Conservation (phyloP, 1,284 basidiomycete species). For the Cryptococcus hybrid region DNA sequence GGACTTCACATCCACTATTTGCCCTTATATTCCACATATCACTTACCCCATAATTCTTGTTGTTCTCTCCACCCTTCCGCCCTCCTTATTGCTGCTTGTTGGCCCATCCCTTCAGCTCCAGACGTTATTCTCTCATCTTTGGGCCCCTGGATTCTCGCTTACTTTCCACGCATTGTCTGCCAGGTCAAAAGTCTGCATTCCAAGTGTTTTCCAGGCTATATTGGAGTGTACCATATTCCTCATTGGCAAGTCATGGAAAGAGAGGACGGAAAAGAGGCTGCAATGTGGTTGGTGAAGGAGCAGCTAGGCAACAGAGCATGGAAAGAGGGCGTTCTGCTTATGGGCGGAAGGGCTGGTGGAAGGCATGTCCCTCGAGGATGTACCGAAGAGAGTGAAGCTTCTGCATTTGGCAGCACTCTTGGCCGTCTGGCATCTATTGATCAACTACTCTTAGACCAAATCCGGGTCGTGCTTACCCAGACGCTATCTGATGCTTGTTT, state of each 20-base stretch:
- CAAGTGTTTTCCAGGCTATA: constrained; percentile 38
- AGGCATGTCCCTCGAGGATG: constrained; percentile 19
- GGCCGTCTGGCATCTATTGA: constrained; percentile 32
- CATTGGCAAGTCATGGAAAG: constrained; percentile 23
- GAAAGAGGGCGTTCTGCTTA: constrained; percentile 38
- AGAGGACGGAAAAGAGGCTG: constrained; percentile 15
- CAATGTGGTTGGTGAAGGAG: constrained; percentile 32
- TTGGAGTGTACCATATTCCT: constrained; percentile 33
- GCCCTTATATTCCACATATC: constrained; percentile 42
- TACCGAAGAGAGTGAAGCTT: constrained; percentile 25
- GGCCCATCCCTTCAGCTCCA: constrained; percentile 23
- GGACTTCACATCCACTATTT: constrained; percentile 43
- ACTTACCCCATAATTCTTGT: constrained; percentile 43
- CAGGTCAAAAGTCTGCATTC: constrained; percentile 37
- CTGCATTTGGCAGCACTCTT: constrained; percentile 25
- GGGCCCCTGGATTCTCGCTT: constrained; percentile 43
- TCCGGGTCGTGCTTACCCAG: constrained; percentile 61
- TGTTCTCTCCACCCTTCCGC: constrained; percentile 40
- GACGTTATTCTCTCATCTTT: constrained; percentile 43
- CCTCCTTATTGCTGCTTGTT: constrained; percentile 29
- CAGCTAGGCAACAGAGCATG: constrained; percentile 35
- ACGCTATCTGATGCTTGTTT: constrained; percentile 60
- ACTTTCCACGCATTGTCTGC: constrained; percentile 40
- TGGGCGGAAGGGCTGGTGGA: constrained; percentile 37
- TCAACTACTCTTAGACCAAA: constrained; percentile 72